Percentiles rank a stretch among this genome's conserved stretches.
Evolutionary conservation across 1,284 basidiomycete species (phyloP).

Genomic region (Cutaneotrichosporon sp.): DNA sequence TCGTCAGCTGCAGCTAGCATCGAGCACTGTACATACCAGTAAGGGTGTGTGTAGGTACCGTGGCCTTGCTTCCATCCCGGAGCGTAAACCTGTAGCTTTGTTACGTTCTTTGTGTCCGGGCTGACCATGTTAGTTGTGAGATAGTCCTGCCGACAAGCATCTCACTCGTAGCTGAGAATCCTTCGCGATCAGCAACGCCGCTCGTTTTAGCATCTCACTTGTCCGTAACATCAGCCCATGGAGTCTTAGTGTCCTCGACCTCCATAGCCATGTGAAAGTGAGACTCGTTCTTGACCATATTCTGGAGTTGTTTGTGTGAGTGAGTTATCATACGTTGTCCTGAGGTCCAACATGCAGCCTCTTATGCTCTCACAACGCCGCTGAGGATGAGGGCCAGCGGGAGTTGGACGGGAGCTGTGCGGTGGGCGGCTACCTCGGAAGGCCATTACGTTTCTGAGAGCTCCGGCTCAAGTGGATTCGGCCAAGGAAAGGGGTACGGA

Average conservation of each 20-base stretch:
- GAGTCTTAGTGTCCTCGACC: background rate
- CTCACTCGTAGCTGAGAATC: constrained; percentile 7
- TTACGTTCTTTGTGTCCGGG: constrained; percentile 8
- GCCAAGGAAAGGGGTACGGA: too few species aligned
- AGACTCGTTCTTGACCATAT: constrained; percentile 9
- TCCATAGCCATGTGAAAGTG: constrained; percentile 4
- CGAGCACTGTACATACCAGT: background rate
- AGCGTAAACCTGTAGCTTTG: constrained; percentile 8
- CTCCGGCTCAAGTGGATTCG: too few species aligned
- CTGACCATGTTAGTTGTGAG: background rate
- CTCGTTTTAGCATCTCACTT: too few species aligned
- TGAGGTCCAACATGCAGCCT: too few species aligned
- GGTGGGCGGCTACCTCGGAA: too few species aligned
- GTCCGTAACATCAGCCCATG: background rate
- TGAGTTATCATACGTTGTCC: too few species aligned
- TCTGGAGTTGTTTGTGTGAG: background rate
- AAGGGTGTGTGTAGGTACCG: constrained; percentile 3
- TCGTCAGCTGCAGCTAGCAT: background rate
- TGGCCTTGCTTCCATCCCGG: constrained; percentile 8
- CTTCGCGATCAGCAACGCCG: too few species aligned
- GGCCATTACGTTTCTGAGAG: too few species aligned
- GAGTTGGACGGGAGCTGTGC: too few species aligned
- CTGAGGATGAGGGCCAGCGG: too few species aligned
- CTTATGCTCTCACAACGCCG: too few species aligned
- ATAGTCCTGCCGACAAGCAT: too few species aligned